These are phyloP conservation scores for Neonothopanus nambi DNA, from an alignment of 1,284 basidiomycete genomes.

Conservation along the genomic window DNA sequence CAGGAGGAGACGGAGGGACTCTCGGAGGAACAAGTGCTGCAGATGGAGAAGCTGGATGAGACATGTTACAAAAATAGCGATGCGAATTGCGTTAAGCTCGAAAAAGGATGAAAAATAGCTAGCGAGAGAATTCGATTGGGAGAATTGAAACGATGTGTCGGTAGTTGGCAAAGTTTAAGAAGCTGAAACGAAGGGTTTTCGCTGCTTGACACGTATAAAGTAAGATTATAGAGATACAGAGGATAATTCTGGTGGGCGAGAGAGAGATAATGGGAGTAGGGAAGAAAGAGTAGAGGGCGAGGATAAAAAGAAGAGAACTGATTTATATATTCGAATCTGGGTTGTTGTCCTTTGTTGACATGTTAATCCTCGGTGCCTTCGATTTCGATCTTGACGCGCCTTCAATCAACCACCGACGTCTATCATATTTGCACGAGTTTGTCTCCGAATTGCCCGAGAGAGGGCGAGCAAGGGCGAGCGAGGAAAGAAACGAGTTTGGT, in stretches of 20 bases:
- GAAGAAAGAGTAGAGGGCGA: constrained; percentile 6
- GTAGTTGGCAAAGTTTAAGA: background rate
- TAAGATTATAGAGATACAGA: constrained; percentile 10
- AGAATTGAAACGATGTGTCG: background rate
- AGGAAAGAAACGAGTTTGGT: background rate
- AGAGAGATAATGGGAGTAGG: constrained; percentile 13
- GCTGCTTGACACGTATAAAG: constrained; percentile 3
- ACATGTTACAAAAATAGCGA: constrained; percentile 16
- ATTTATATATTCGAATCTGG: background rate
- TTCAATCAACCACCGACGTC: background rate
- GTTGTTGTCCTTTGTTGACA: background rate
- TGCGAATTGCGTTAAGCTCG: constrained; percentile 12
- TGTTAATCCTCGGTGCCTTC: background rate
- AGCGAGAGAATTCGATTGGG: constrained; percentile 2
- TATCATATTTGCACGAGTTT: background rate
- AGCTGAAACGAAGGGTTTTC: background rate
- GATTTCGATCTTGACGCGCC: background rate
- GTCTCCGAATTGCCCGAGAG: background rate
- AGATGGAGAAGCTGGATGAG: constrained; percentile 4
- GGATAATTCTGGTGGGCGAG: background rate
- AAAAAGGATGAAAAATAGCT: constrained; percentile 4
- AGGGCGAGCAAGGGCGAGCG: background rate
- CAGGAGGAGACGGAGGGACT: constrained; percentile 12
- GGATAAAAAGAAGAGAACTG: background rate
- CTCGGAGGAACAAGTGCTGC: background rate